A percentile compares a stretch with the other conserved stretches of the same genome.
Conservation (phyloP, 225 moss, liverwort and hornwort genomes). For the Ulota crispa region DNA sequence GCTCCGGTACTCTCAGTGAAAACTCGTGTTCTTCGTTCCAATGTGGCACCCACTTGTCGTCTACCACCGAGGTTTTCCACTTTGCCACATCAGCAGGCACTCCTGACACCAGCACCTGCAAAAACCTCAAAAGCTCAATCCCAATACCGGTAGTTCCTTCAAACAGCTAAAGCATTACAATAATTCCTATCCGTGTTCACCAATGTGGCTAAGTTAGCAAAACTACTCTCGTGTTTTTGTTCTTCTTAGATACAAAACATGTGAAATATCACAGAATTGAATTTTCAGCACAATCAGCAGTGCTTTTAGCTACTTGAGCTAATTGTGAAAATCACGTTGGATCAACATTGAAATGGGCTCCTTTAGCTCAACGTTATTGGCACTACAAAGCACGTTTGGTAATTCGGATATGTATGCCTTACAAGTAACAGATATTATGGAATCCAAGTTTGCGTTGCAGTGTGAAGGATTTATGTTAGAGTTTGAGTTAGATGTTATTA, state of each 20-base stretch:
- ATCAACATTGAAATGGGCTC: no score
- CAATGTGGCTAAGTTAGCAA: no score
- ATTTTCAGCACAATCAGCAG: no score
- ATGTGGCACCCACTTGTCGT: constrained; percentile 66
- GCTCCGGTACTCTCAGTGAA: constrained; percentile 61
- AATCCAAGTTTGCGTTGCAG: neutral
- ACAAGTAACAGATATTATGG: neutral
- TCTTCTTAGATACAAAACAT: no score
- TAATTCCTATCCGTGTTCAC: no score
- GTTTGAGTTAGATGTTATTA: neutral
- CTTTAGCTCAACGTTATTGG: neutral
- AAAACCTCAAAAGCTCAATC: no score
- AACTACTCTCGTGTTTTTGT: no score
- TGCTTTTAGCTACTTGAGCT: no score
- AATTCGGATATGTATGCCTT: neutral
- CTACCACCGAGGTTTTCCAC: constrained; percentile 60
- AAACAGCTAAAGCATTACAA: neutral
- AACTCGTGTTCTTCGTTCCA: constrained; percentile 77
- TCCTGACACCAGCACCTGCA: constrained; percentile 55
- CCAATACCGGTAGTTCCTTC: neutral
- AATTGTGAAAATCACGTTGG: no score
- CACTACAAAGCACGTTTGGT: neutral
- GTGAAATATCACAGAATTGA: no score
- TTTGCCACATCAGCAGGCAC: constrained; percentile 59
- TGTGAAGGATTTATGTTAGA: neutral